Conservation (phyloP, 2,329 filamentous ascomycete species). For the Aphanocladium album region DNA sequence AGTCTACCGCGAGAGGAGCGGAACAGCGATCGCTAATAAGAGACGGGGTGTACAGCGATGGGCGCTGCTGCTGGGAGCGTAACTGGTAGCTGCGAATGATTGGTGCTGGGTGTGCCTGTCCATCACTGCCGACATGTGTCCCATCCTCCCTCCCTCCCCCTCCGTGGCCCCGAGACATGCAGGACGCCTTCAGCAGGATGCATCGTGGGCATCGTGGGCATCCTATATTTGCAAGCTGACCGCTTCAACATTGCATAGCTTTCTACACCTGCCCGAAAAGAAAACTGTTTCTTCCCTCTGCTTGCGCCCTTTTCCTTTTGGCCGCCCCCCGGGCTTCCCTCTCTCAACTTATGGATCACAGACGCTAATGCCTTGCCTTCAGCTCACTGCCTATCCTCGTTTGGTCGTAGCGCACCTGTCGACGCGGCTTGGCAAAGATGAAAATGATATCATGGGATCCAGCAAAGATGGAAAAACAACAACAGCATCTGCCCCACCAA, state of each 20-base stretch:
- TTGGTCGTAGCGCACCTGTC: conserved; percentile 3
- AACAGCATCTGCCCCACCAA: not conserved
- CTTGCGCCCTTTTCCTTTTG: not conserved
- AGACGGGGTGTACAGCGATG: not conserved
- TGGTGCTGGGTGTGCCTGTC: not conserved
- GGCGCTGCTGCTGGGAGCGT: not conserved
- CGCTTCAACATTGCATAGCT: not conserved
- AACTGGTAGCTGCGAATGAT: not conserved
- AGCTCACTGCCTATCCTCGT: not conserved
- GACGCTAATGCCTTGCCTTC: not conserved
- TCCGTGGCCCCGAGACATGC: not conserved
- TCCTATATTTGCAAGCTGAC: not conserved
- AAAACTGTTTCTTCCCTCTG: not conserved
- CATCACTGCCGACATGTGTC: not conserved
- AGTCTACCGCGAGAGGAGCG: no score
- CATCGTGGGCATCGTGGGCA: no score
- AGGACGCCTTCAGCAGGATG: not conserved
- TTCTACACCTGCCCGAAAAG: not conserved
- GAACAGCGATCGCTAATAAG: no score
- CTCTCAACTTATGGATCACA: not conserved
- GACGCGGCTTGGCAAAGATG: not conserved
- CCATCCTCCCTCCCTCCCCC: not conserved
- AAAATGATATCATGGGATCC: conserved; percentile 7
- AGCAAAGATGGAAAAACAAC: not conserved
- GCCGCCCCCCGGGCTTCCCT: not conserved